These are phyloP conservation scores for Fusarium keratoplasticum DNA, from an alignment of 2,329 filamentous ascomycete species.

Conservation along the genomic window DNA sequence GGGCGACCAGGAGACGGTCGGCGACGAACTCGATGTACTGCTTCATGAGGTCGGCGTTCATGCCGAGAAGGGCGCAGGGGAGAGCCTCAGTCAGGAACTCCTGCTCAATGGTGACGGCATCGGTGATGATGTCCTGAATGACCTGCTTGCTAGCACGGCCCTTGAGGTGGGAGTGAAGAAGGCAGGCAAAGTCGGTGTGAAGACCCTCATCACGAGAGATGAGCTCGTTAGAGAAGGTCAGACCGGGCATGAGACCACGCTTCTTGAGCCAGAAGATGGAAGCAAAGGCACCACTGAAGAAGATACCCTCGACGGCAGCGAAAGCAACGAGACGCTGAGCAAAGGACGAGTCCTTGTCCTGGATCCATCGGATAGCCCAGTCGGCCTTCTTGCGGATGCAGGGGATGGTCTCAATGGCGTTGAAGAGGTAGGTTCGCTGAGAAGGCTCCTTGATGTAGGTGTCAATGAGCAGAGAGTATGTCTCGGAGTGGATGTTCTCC, in stretches of 20 bases:
- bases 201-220: constrained; percentile 99
- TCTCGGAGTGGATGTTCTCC: constrained; percentile 99
- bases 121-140: constrained; percentile 89
- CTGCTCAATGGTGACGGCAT: constrained; percentile 94
- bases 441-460: constrained; percentile 99
- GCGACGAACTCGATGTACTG: constrained; percentile 99
- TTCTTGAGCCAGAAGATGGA: constrained; percentile 99
- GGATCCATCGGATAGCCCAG: constrained; percentile 96
- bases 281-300: constrained; percentile 98
- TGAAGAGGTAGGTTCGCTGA: constrained; percentile 95
- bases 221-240: constrained; percentile 99
- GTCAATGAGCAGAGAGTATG: constrained; percentile 98
- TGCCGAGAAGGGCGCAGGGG: constrained; percentile 91
- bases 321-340: constrained; percentile 96
- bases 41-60: constrained; percentile 98
- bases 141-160: constrained; percentile 86
- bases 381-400: constrained; percentile 99
- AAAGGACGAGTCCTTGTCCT: constrained; percentile 92
- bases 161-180: constrained; percentile 97
- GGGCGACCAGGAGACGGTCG: constrained; percentile 90
- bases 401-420: constrained; percentile 98
- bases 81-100: constrained; percentile 98
- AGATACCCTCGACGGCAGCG: constrained; percentile 98
- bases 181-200: constrained; percentile 98
- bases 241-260: constrained; percentile 97